phyloP scores from a whole-genome alignment of 2,329 filamentous ascomycete genomes.

The Aspergillus hortae region DNA sequence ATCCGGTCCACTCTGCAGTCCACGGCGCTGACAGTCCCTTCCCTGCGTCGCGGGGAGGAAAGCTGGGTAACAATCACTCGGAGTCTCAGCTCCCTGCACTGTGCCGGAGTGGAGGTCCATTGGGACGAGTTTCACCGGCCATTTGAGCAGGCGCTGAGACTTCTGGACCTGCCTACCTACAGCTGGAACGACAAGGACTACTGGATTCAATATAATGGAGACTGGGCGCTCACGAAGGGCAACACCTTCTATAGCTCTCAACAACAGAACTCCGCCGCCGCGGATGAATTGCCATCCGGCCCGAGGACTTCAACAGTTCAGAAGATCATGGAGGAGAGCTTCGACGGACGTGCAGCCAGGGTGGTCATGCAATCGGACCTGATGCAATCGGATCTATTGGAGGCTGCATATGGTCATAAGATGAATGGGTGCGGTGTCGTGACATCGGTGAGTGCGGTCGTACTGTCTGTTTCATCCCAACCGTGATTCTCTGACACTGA shows the following conservation, averaged over 20 bases:
- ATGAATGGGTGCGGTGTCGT: constrained; percentile 44
- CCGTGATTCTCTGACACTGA: too few relatives aligned
- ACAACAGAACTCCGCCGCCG: too few relatives aligned
- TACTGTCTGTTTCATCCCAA: too few relatives aligned
- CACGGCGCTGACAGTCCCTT: too few relatives aligned
- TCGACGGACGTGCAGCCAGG: constrained; percentile 15
- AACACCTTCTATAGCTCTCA: constrained; percentile 32
- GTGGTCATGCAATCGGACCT: constrained; percentile 42
- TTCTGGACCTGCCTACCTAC: constrained; percentile 64
- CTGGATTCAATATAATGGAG: constrained; percentile 68
- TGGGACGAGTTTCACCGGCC: constrained; percentile 68
- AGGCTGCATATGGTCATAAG: constrained; percentile 41
- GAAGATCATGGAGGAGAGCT: background rate
- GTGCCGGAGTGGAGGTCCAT: constrained; percentile 59
- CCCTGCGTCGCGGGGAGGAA: too few relatives aligned
- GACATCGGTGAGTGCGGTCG: constrained; percentile 36
- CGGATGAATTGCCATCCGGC: too few relatives aligned
- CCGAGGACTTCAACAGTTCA: background rate
- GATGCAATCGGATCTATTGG: constrained; percentile 35
- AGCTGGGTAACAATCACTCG: too few relatives aligned
- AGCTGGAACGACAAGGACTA: constrained; percentile 69
- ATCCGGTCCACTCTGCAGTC: constrained; percentile 54
- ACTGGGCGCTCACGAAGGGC: constrained; percentile 69
- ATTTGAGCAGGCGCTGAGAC: constrained; percentile 55
- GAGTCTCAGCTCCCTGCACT: constrained; percentile 35